Evolutionary conservation across 2,329 filamentous ascomycete genomes (phyloP).

Genomic region (Xylaria sp.): DNA sequence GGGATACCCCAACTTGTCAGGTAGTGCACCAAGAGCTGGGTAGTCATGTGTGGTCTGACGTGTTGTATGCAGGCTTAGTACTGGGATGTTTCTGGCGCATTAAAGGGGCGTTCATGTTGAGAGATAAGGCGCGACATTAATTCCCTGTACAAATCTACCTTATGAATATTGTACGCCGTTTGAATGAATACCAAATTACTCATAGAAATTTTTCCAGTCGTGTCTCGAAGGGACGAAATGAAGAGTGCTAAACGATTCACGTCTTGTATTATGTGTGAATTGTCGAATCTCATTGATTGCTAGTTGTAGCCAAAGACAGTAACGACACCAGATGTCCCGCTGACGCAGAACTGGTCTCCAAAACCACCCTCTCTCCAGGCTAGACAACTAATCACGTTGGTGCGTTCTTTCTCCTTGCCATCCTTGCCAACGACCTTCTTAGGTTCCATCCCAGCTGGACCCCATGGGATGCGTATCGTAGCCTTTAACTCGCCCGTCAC

Average conservation of each 20-base stretch:
- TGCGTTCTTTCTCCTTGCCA: slow-evolving; percentile 68
- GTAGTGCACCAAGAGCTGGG: slow-evolving; percentile 43
- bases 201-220: slow-evolving; percentile 5
- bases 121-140: slow-evolving; percentile 34
- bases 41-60: slow-evolving; percentile 21
- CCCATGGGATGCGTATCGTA: slow-evolving; percentile 69
- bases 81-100: slow-evolving; percentile 39
- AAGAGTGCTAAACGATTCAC: neutral
- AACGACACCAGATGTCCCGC: slow-evolving; percentile 73
- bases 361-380: slow-evolving; percentile 72
- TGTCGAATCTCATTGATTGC: slow-evolving; percentile 38
- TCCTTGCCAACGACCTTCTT: slow-evolving; percentile 67
- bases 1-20: slow-evolving; percentile 37
- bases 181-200: slow-evolving; percentile 19
- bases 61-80: slow-evolving; percentile 29
- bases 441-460: slow-evolving; percentile 59
- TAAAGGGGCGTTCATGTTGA: slow-evolving; percentile 38
- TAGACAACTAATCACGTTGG: slow-evolving; percentile 70
- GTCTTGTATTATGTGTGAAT: neutral
- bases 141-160: slow-evolving; percentile 39
- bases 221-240: slow-evolving; percentile 9
- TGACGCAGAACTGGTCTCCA: slow-evolving; percentile 73
- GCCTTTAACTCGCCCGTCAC: slow-evolving; percentile 76
- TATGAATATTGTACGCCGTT: slow-evolving; percentile 35
- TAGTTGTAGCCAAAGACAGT: slow-evolving; percentile 66